Evolutionary conservation across 2,329 filamentous ascomycete genomes (phyloP).

Genomic region (Botryotinia calthae): DNA sequence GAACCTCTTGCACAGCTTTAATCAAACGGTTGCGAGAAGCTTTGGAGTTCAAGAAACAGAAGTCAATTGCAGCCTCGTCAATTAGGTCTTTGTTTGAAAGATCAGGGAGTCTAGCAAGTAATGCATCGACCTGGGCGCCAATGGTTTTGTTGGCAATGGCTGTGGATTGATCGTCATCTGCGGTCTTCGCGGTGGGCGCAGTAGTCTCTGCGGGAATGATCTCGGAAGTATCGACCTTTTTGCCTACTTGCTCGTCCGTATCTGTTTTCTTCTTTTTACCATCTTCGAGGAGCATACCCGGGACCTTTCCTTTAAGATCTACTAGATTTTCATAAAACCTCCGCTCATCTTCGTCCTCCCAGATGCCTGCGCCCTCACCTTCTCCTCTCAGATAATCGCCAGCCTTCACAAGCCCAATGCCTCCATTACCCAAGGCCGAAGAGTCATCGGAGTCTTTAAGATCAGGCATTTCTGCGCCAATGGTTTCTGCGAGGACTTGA

Average conservation of each 20-base stretch:
- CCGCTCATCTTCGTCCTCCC: conserved; percentile 97
- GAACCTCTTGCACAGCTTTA: conserved; percentile 90
- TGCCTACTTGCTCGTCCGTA: conserved; percentile 76
- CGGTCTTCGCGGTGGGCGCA: conserved; percentile 47
- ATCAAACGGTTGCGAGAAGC: conserved; percentile 91
- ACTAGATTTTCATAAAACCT: conserved; percentile 97
- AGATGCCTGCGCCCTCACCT: conserved; percentile 88
- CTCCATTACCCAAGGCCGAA: conserved; percentile 63
- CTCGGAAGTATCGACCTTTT: conserved; percentile 60
- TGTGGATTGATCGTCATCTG: conserved; percentile 81
- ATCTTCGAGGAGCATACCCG: conserved; percentile 88
- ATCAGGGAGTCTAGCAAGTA: conserved; percentile 84
- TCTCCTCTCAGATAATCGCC: conserved; percentile 90
- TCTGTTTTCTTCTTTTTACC: conserved; percentile 91
- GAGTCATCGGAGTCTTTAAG: conserved; percentile 77
- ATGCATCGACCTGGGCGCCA: conserved; percentile 90
- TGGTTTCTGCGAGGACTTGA: conserved; percentile 82
- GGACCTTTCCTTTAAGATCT: conserved; percentile 93
- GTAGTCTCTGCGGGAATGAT: conserved; percentile 43
- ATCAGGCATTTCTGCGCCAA: conserved; percentile 91
- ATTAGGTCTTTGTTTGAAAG: conserved; percentile 87
- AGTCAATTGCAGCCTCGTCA: conserved; percentile 90
- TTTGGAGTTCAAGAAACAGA: conserved; percentile 98
- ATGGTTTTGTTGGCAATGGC: conserved; percentile 97
- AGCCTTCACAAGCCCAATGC: conserved; percentile 90